A percentile compares a stretch with the other conserved stretches of the same genome.
These are phyloP conservation scores for Solanum appendiculatum DNA, from an alignment of 257 asterid genomes.

Conservation along the genomic window DNA sequence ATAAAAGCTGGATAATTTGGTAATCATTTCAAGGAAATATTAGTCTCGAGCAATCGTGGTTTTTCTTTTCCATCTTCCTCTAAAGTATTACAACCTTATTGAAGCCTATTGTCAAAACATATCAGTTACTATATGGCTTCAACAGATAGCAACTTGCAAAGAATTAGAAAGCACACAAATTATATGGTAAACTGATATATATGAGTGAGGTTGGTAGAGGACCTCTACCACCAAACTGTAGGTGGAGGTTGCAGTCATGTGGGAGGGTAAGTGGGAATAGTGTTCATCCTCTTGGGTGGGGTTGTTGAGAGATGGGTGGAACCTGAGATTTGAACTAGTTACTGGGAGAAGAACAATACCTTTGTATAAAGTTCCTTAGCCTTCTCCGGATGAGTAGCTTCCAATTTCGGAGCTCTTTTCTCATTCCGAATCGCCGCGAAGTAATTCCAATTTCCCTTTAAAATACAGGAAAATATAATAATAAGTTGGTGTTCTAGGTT, in stretches of 20 bases:
- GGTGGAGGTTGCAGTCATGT: not conserved
- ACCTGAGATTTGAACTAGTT: conserved; percentile 8
- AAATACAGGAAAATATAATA: conserved; percentile 12
- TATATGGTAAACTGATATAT: not conserved
- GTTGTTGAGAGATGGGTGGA: not conserved
- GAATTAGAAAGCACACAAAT: not conserved
- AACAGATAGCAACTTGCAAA: not conserved
- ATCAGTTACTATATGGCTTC: not conserved
- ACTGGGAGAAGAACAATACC: conserved; percentile 28
- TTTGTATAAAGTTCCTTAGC: conserved; percentile 93
- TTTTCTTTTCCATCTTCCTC: not conserved
- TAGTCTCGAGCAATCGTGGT: not conserved
- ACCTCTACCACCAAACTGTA: not conserved
- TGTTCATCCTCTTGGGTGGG: not conserved
- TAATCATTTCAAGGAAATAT: not conserved
- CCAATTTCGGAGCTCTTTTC: conserved; percentile 90
- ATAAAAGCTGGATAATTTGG: not conserved
- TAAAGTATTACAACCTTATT: not conserved
- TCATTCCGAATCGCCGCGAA: conserved; percentile 57
- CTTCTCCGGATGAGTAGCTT: conserved; percentile 95
- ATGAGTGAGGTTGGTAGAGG: not conserved
- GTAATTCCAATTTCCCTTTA: conserved; percentile 96
- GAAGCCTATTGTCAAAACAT: not conserved
- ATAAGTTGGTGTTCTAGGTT: conserved; percentile 5
- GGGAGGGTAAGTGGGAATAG: not conserved